Base-by-base conservation (phyloP, 2,329 filamentous ascomycete species). In the Diaporthe vexans region DNA sequence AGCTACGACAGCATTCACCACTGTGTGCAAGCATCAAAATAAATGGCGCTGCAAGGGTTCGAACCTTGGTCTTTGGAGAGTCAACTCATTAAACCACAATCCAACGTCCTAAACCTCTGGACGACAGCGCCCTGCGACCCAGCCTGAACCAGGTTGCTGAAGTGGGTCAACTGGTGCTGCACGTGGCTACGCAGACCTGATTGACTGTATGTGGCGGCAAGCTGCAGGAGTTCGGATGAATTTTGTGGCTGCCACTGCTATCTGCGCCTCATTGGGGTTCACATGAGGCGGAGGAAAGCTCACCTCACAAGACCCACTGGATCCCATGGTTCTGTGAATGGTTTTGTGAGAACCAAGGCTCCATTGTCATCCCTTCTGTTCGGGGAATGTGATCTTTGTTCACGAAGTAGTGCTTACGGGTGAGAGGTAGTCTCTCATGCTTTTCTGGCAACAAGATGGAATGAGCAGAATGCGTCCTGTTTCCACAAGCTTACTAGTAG, bases 21-120 rank as follows among this genome's bases (percentile, higher is more conserved):
- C 6, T 48, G 6, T 13, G 21, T 46, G 3, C 8, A 37, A 6
- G 1, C 24, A 26, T 10, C 58, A 71, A 40, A 71, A 51, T 1
- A 13, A 13, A 37, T 71, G 68, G 33, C 43, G 69, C 57, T 58
- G 69, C 69, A 61, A 72, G 69, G 57, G 35, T 43, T 72, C 69
- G 57, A 72, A 72, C 56, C 69, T 72, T 19, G 69, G 43, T 72
- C 69, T 61, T 54, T 61, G 46, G 69, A 72, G 43, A 63, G n/a
- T 19, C 15, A n/a, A 29, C n/a, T 1, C 1, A 48, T 46, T 72
- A 54, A 29, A 52, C 46, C 69, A 63, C 57, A 63, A 63, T 72
- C 69, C 33, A 72, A 63, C 24, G 58, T 72, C 57, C 46, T 63
- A 54, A 52, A 63, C 69, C 57, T 63, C 69, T 72, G 40, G 46